These are phyloP conservation scores for Pisolithus microcarpus DNA, from an alignment of 768 basidiomycete species.

Conservation along the genomic window DNA sequence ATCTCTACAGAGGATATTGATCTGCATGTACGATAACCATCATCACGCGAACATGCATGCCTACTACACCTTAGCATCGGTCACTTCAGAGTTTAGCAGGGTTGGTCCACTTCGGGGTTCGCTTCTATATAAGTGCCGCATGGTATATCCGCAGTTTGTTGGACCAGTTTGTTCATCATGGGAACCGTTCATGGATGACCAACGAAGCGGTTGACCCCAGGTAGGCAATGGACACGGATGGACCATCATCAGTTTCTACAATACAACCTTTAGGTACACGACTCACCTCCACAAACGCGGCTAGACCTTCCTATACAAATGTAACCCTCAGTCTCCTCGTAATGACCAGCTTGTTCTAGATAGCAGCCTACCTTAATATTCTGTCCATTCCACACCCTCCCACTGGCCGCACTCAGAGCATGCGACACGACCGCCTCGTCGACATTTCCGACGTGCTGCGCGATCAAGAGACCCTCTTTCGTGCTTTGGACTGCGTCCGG, in stretches of 20 bases:
- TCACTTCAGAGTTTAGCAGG: slow-evolving; percentile 44
- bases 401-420: slow-evolving; percentile 40
- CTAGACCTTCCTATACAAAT: slow-evolving; percentile 52
- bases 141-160: slow-evolving; percentile 2
- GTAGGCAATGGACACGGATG: not conserved
- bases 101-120: slow-evolving; percentile 48
- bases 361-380: slow-evolving; percentile 56
- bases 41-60: too few relatives aligned
- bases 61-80: too few relatives aligned
- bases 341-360: slow-evolving; percentile 3
- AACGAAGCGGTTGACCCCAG: not conserved
- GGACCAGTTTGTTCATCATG: slow-evolving; percentile 14
- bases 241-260: too few relatives aligned
- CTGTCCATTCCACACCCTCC: slow-evolving; percentile 46
- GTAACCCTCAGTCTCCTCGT: too few relatives aligned
- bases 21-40: too few relatives aligned
- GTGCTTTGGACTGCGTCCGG: slow-evolving; percentile 76
- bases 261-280: too few relatives aligned
- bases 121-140: slow-evolving; percentile 28
- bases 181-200: not conserved
- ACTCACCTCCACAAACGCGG: slow-evolving; percentile 59
- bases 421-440: slow-evolving; percentile 45
- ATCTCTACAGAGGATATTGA: too few relatives aligned
- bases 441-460: slow-evolving; percentile 41
- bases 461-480: slow-evolving; percentile 59